A percentile compares a stretch with the other conserved stretches of the same genome.
Evolutionary conservation across 116 monocot species (phyloP).

Genomic region (Phalaenopsis hybrid): DNA sequence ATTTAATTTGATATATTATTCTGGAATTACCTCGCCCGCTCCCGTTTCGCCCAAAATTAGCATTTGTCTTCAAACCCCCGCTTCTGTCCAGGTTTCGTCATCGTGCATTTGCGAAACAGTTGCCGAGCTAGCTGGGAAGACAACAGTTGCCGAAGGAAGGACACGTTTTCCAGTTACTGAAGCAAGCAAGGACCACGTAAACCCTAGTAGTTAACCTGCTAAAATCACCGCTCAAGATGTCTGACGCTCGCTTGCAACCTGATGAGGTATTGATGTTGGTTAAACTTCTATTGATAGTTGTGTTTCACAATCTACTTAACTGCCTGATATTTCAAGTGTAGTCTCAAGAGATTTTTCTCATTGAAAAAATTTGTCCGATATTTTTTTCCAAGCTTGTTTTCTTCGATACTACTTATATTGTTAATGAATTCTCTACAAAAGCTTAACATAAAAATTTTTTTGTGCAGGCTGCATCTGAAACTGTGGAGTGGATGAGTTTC

Average conservation of each 20-base stretch:
- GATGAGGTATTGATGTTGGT: constrained; percentile 11
- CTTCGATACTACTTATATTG: not conserved
- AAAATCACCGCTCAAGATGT: constrained; percentile 10
- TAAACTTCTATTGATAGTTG: not conserved
- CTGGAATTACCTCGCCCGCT: no score
- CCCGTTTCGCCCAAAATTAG: no score
- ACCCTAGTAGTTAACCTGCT: not conserved
- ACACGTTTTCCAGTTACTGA: no score
- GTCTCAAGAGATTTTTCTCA: no score
- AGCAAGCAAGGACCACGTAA: not conserved
- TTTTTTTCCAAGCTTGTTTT: not conserved
- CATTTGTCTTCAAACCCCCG: no score
- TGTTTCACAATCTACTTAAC: not conserved
- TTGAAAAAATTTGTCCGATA: not conserved
- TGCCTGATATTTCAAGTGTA: no score
- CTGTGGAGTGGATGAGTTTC: constrained; percentile 42
- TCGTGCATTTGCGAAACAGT: no score
- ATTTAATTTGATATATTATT: no score
- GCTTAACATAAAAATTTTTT: not conserved
- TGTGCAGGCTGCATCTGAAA: constrained; percentile 45
- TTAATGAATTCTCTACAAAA: not conserved
- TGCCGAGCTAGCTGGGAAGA: no score
- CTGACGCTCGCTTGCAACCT: constrained; percentile 16
- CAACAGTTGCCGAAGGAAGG: no score
- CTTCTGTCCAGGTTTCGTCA: no score